phyloP scores from a whole-genome alignment of 1,139 yeast genomes.

The Lodderomyces theae region DNA sequence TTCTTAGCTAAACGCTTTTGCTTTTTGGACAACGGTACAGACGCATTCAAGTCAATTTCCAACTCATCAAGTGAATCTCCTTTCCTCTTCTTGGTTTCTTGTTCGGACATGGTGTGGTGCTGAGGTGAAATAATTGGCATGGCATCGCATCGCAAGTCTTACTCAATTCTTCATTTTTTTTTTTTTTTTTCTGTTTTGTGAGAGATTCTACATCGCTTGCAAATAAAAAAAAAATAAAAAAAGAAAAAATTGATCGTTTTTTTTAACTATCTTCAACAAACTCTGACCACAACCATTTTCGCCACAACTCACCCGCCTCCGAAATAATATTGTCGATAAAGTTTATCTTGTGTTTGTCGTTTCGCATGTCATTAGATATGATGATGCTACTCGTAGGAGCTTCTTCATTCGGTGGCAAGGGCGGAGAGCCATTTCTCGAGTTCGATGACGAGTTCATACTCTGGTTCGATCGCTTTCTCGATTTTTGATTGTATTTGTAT shows the following conservation, averaged over 20 bases:
- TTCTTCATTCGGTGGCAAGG: slow-evolving; percentile 5
- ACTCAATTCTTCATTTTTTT: not conserved
- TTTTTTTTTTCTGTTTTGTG: slow-evolving; percentile 15
- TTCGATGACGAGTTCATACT: slow-evolving; percentile 14
- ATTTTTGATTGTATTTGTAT: slow-evolving; percentile 27
- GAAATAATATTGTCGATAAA: slow-evolving; percentile 68
- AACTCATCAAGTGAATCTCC: slow-evolving; percentile 49
- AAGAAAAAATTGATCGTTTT: not conserved
- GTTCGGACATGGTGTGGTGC: not conserved
- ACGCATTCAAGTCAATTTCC: slow-evolving; percentile 74
- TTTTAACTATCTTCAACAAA: slow-evolving; percentile 46
- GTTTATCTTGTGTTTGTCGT: slow-evolving; percentile 36
- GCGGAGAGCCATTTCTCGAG: slow-evolving; percentile 17
- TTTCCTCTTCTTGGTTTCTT: slow-evolving; percentile 15
- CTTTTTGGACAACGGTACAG: slow-evolving; percentile 85
- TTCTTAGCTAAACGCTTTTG: slow-evolving; percentile 85
- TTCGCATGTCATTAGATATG: slow-evolving; percentile 36
- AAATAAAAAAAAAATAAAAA: not conserved
- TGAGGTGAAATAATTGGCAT: too few species aligned
- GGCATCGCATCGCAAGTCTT: slow-evolving; percentile 1
- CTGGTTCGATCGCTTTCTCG: slow-evolving; percentile 11
- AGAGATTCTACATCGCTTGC: slow-evolving; percentile 4
- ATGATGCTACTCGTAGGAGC: slow-evolving; percentile 15
- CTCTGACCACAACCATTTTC: slow-evolving; percentile 80
- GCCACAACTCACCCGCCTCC: slow-evolving; percentile 87